Base-by-base conservation (phyloP, 768 basidiomycete species). In the Daedaleopsis sinensis region DNA sequence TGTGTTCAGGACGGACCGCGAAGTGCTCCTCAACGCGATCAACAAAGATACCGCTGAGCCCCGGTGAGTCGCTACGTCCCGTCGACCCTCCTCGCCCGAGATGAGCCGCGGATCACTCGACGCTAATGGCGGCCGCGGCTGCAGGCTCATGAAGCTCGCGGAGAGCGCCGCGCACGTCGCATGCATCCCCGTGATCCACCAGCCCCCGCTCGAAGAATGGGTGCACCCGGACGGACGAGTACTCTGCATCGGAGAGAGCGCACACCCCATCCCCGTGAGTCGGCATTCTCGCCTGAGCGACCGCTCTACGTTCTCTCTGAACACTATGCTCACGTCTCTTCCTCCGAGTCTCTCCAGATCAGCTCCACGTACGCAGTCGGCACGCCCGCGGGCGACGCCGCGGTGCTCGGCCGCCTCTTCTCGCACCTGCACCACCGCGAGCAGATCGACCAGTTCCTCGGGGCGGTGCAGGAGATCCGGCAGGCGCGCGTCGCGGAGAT, bases 391-490 rank as follows among this genome's bases (percentile, higher is more conserved):
- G 71, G 73, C 51, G 76, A 77, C 63, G 73, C 69, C 7, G 73
- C 70, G 1, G 66, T 71, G 4, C 71, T 77, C 54, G 74, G 73
- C 38, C 69, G 70, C 49, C 68, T 77, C 19, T 76, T 76, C 69
- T 58, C 65, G 35, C 69, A 74, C 54, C 62, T 74, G n/a, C 64
- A 66, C 61, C 43, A 57, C 10, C 57, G 51, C 13, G 64, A 67
- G 15, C 73, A 75, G 54, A 70, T 73, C 60, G 56, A 58, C 27
- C 38, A 23, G 38, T 67, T 75, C 57, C 67, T 75, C 9, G 44
- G 64, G 50, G 73, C 71, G 9, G 59, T 70, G 38, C 63, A 66
- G 46, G 68, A 69, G 56, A 61, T 70, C 42, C 69, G 74, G 11
- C 57, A 65, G 39, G 55, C 35, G 48, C 70, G 71, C 35, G 66